Percentiles rank a stretch among this genome's conserved stretches.
phyloP scores from a whole-genome alignment of 2,329 filamentous ascomycete species.

The Penicillium fuscoglaucum region DNA sequence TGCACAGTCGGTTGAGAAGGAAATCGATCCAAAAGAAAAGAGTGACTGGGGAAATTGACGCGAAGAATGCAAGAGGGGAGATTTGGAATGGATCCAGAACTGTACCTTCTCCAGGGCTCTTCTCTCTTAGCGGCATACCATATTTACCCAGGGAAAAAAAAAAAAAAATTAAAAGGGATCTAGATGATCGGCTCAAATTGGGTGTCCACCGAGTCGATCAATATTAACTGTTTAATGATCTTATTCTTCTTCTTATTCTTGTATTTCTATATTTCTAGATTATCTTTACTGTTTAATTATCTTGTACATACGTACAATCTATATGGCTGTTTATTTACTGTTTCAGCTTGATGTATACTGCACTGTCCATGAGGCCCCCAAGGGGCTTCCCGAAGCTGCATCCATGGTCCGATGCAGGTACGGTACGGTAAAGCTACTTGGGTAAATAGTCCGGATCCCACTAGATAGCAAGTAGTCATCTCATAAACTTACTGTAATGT shows the following conservation, averaged over 20 bases:
- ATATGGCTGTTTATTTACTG: not conserved
- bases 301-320: not conserved
- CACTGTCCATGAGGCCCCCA: not conserved
- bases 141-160: conserved; percentile 2
- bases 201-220: conserved; percentile 20
- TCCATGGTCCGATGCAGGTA: conserved; percentile 2
- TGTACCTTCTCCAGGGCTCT: conserved; percentile 2
- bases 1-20: not conserved
- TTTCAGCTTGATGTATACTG: not conserved
- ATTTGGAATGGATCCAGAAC: conserved; percentile 13
- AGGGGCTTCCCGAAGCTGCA: conserved; percentile 5
- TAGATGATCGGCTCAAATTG: conserved; percentile 23
- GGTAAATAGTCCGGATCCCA: not conserved
- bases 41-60: conserved; percentile 6
- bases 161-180: conserved; percentile 17
- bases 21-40: not conserved
- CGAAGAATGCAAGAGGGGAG: conserved; percentile 17
- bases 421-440: conserved; percentile 1
- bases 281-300: not conserved
- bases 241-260: not conserved
- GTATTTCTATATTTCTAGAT: not conserved
- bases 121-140: conserved; percentile 13
- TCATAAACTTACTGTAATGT: not conserved
- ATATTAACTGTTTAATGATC: not conserved
- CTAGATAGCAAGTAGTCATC: not conserved